Percentiles rank a stretch among this genome's conserved stretches.
phyloP scores from a whole-genome alignment of 768 basidiomycete genomes.

The Cubamyces sp. region DNA sequence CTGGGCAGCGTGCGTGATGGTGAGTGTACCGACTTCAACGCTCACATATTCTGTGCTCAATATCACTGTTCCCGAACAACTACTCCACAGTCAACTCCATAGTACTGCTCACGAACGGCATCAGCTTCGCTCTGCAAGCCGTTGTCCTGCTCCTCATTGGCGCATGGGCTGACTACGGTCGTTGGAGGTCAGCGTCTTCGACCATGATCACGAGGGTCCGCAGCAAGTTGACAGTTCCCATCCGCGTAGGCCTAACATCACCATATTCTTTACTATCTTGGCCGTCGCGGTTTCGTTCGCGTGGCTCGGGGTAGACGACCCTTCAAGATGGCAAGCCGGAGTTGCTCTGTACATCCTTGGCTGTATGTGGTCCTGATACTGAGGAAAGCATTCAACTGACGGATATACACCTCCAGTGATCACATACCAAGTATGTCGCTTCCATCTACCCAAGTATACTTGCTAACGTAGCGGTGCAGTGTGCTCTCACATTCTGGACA shows the following conservation, averaged over 20 bases:
- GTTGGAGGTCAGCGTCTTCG: constrained; percentile 58
- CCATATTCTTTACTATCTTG: constrained; percentile 70
- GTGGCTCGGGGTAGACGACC: constrained; percentile 74
- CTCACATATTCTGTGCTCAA: neutral
- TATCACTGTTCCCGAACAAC: neutral
- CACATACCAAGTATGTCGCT: constrained; percentile 60
- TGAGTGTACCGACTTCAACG: neutral
- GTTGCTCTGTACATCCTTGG: constrained; percentile 67
- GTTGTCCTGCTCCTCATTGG: constrained; percentile 66
- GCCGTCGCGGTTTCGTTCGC: constrained; percentile 73
- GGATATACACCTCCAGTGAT: constrained; percentile 51
- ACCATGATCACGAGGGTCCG: neutral
- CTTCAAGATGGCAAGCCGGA: constrained; percentile 65
- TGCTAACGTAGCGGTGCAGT: constrained; percentile 40
- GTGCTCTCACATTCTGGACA: constrained; percentile 79
- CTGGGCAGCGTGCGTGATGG: constrained; percentile 64
- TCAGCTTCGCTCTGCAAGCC: constrained; percentile 79
- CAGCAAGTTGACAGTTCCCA: neutral
- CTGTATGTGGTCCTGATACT: constrained; percentile 42
- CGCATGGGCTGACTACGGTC: constrained; percentile 84
- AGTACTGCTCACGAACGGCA: constrained; percentile 77
- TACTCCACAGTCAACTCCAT: constrained; percentile 66
- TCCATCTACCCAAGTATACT: neutral
- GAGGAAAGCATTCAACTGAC: constrained; percentile 2
- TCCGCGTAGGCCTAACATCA: constrained; percentile 67